Conservation (phyloP, 495 filamentous ascomycete genomes). For the Wilcoxina mikolae region DNA sequence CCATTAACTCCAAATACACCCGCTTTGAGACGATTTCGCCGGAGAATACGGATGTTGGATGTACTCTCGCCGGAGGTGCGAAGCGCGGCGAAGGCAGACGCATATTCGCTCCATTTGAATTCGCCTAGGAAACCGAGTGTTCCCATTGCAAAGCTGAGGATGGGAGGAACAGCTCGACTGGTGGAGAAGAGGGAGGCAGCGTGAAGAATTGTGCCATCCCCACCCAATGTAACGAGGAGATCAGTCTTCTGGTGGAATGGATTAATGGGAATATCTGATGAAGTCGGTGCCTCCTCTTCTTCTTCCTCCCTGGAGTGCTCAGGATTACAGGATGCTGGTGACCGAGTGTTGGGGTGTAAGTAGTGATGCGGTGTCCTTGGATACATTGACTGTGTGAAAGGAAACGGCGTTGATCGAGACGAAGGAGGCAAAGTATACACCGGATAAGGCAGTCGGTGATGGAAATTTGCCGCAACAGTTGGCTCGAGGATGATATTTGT, state of each 20-base stretch:
- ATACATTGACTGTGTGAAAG: conserved; percentile 28
- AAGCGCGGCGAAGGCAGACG: conserved; percentile 42
- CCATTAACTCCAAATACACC: conserved; percentile 56
- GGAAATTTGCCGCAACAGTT: conserved; percentile 54
- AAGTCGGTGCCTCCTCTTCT: neutral
- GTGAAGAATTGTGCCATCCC: conserved; percentile 88
- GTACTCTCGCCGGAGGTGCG: neutral
- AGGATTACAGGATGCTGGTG: neutral
- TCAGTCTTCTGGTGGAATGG: conserved; percentile 60
- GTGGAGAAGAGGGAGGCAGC: conserved; percentile 82
- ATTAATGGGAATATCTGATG: conserved; percentile 16
- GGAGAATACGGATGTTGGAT: conserved; percentile 34
- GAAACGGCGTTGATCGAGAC: conserved; percentile 29
- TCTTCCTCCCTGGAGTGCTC: neutral
- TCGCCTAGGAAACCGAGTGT: conserved; percentile 89
- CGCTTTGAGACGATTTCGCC: conserved; percentile 73
- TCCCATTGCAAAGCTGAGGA: conserved; percentile 94
- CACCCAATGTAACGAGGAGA: conserved; percentile 73
- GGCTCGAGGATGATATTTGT: conserved; percentile 73
- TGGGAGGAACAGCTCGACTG: conserved; percentile 66
- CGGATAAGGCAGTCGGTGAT: conserved; percentile 59
- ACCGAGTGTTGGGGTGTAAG: neutral
- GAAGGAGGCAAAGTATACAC: conserved; percentile 45
- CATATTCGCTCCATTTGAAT: conserved; percentile 87
- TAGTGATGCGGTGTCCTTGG: conserved; percentile 19